phyloP scores from a whole-genome alignment of 140 eudicot species.

The Bidens hawaiensis region DNA sequence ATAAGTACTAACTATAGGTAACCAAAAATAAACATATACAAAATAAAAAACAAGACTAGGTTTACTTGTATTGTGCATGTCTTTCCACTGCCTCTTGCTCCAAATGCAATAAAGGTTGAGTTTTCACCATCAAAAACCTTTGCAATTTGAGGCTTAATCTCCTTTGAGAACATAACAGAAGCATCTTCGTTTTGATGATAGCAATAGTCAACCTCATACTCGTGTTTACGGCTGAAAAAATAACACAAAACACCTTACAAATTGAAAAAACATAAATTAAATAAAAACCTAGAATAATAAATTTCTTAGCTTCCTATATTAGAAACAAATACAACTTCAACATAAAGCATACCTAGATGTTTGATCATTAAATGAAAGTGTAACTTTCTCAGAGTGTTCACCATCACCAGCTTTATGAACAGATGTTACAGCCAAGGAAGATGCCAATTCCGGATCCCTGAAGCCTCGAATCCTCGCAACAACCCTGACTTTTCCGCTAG shows the following conservation, averaged over 20 bases:
- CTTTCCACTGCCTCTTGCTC: constrained; percentile 89
- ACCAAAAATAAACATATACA: background rate
- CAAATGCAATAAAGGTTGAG: constrained; percentile 66
- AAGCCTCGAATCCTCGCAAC: constrained; percentile 63
- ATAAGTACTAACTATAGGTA: background rate
- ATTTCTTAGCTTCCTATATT: background rate
- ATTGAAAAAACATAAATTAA: constrained; percentile 3
- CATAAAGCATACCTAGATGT: constrained; percentile 36
- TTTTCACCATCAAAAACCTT: constrained; percentile 50
- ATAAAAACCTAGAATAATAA: background rate
- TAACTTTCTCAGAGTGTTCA: constrained; percentile 28
- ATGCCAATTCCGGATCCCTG: constrained; percentile 41
- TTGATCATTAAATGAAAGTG: constrained; percentile 42
- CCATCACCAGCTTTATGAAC: constrained; percentile 25
- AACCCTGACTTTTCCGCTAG: constrained; percentile 40
- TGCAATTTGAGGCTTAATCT: constrained; percentile 54
- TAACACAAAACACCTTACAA: background rate
- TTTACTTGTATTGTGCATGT: constrained; percentile 71
- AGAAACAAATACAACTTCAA: background rate
- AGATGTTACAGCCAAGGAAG: constrained; percentile 40
- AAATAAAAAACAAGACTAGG: background rate
- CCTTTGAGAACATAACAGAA: constrained; percentile 39
- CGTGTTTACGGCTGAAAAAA: constrained; percentile 47
- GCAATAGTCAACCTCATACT: constrained; percentile 59
- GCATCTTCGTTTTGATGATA: constrained; percentile 55